Conservation (phyloP, 306 rosid species). For the Aeschynomene evenia region DNA sequence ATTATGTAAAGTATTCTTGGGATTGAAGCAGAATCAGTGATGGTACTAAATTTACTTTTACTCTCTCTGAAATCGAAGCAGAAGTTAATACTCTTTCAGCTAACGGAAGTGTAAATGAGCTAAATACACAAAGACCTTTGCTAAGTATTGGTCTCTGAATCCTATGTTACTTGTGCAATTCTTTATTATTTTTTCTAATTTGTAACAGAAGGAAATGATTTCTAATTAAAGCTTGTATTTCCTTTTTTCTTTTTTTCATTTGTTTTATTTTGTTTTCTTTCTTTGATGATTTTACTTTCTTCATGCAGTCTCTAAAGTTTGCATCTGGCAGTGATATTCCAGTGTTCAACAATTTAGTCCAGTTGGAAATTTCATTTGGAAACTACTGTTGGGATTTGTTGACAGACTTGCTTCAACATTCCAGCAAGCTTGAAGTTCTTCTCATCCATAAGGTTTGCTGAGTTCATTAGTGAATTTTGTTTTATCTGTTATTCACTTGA, state of each 20-base stretch:
- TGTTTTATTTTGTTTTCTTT: background rate
- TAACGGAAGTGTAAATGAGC: background rate
- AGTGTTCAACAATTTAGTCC: constrained; percentile 25
- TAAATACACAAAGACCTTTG: background rate
- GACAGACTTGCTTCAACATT: constrained; percentile 11
- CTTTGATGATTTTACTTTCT: constrained; percentile 1
- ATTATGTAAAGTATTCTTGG: background rate
- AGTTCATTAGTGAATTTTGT: background rate
- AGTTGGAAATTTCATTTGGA: constrained; percentile 34
- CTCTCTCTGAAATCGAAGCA: background rate
- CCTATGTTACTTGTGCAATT: background rate
- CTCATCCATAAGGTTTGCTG: constrained; percentile 31
- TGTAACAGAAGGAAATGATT: background rate
- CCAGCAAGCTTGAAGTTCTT: constrained; percentile 31
- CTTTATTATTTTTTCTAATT: background rate
- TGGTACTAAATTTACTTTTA: background rate
- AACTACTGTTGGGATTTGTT: constrained; percentile 29
- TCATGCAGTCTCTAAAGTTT: constrained; percentile 29
- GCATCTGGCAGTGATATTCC: constrained; percentile 23
- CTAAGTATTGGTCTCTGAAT: background rate
- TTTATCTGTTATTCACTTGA: background rate
- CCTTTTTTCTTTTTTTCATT: no score
- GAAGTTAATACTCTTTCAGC: background rate
- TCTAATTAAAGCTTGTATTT: background rate
- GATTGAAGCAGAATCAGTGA: background rate